Conservation (phyloP, 2,329 filamentous ascomycete species). For the Hypoxylon sp. region DNA sequence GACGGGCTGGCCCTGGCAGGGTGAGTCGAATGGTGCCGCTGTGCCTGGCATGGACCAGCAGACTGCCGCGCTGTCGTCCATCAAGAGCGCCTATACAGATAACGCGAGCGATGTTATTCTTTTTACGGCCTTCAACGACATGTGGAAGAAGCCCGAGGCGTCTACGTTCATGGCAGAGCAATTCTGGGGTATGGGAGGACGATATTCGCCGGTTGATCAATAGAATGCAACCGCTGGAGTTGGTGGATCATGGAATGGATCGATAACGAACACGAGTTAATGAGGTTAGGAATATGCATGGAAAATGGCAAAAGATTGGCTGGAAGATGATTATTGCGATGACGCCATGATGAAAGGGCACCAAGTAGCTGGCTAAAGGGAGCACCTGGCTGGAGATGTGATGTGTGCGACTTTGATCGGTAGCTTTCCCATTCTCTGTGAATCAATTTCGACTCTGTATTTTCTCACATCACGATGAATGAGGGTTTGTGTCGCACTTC, state of each 20-base stretch:
- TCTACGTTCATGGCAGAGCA: conserved; percentile 79
- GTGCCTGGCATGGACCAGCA: conserved; percentile 79
- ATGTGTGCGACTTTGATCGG: conserved; percentile 48
- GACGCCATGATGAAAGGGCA: conserved; percentile 2
- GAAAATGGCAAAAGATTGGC: conserved; percentile 31
- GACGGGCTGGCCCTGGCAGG: conserved; percentile 85
- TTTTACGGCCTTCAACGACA: conserved; percentile 84
- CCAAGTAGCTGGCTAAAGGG: conserved; percentile 15
- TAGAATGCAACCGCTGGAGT: conserved; percentile 27
- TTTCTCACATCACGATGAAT: conserved; percentile 3
- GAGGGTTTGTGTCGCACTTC: neutral
- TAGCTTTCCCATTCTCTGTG: conserved; percentile 41
- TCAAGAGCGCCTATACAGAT: conserved; percentile 71
- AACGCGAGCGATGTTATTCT: conserved; percentile 72
- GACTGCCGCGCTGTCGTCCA: conserved; percentile 72
- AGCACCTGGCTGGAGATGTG: conserved; percentile 37
- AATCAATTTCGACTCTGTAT: conserved; percentile 31
- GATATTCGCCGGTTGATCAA: conserved; percentile 52
- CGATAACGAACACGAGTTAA: conserved; percentile 22
- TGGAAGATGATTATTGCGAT: conserved; percentile 38
- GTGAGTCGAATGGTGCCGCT: conserved; percentile 75
- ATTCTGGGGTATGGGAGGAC: conserved; percentile 77
- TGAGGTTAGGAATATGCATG: conserved; percentile 35
- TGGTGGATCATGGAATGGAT: neutral
- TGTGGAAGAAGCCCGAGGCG: conserved; percentile 78